Percentiles rank a stretch among this genome's conserved stretches.
Conservation (phyloP, 192 early-diverging fungal species). For the Rhizophlyctis rosea region DNA sequence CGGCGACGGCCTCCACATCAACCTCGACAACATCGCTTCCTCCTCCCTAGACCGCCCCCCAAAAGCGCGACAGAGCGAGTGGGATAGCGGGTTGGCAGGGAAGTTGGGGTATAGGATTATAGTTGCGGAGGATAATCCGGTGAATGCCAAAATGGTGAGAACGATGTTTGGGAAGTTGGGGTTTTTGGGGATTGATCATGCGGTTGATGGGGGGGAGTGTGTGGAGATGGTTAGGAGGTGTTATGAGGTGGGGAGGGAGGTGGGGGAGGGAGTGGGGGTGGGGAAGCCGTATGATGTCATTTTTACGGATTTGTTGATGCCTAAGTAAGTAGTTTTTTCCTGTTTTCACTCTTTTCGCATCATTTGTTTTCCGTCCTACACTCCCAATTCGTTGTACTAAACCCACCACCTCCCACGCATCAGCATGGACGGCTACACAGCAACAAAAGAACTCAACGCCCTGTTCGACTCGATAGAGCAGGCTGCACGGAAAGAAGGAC, state of each 20-base stretch:
- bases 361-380: no score
- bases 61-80: no score
- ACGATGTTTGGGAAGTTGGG: neutral
- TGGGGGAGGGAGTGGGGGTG: neutral
- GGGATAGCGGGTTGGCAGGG: neutral
- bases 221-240: neutral
- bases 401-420: no score
- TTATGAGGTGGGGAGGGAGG: neutral
- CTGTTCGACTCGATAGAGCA: no score
- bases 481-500: neutral
- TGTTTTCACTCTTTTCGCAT: no score
- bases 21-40: neutral
- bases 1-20: neutral
- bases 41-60: no score
- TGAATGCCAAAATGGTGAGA: neutral
- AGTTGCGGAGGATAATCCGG: conserved; percentile 1
- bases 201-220: neutral
- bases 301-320: neutral
- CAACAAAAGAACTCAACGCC: neutral
- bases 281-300: neutral
- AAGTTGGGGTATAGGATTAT: neutral
- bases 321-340: neutral
- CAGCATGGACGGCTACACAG: conserved; percentile 18
- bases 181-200: neutral
- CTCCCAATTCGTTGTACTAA: no score